Percentiles rank a stretch among this genome's conserved stretches.
Conservation (phyloP, 345 rosid species). For the Mangifera indica region DNA sequence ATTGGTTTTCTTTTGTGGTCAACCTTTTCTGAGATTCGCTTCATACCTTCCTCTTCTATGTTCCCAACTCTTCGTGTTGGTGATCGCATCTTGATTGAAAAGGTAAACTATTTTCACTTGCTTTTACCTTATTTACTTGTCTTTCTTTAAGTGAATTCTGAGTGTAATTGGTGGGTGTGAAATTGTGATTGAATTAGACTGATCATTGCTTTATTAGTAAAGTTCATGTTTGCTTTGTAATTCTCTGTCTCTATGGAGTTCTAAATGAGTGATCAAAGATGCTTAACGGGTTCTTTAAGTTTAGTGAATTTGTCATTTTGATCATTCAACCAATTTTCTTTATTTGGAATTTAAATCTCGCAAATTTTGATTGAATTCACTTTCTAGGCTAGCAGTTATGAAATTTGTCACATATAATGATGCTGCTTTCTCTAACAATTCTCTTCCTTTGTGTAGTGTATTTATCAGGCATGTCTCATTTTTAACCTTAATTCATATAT, state of each 20-base stretch:
- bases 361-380: background rate
- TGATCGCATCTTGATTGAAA: slow-evolving; percentile 43
- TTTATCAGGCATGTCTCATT: background rate
- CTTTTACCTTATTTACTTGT: background rate
- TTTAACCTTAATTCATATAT: background rate
- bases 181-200: background rate
- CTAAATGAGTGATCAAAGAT: background rate
- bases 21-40: slow-evolving; percentile 35
- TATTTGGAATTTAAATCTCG: background rate
- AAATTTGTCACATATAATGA: background rate
- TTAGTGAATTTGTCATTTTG: background rate
- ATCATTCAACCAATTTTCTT: slow-evolving; percentile 1
- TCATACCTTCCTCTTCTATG: slow-evolving; percentile 49
- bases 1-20: slow-evolving; percentile 40
- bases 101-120: slow-evolving; percentile 23
- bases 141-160: background rate
- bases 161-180: background rate
- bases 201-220: background rate
- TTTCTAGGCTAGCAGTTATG: background rate
- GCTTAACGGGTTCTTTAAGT: background rate
- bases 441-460: background rate
- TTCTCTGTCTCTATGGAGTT: background rate
- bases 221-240: background rate
- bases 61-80: slow-evolving; percentile 49
- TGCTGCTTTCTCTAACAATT: background rate